These are phyloP conservation scores for Diplodia seriata DNA, from an alignment of 2,329 filamentous ascomycete genomes.

Conservation along the genomic window DNA sequence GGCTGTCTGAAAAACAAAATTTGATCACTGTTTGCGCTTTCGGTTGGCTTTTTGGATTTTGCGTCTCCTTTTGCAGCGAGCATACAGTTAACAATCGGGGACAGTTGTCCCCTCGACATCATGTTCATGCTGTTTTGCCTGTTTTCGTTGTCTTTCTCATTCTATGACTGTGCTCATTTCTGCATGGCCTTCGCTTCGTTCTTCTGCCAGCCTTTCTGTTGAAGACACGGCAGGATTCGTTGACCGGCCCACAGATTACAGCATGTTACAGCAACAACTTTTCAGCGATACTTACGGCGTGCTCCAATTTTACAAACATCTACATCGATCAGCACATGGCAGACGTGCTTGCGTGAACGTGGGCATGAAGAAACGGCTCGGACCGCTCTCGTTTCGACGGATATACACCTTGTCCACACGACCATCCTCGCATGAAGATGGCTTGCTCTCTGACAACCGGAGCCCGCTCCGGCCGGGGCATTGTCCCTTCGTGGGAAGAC, in stretches of 20 bases:
- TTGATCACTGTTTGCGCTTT: conserved; percentile 26
- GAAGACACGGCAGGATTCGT: conserved; percentile 26
- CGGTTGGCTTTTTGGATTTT: conserved; percentile 25
- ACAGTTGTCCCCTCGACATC: conserved; percentile 8
- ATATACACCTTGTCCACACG: conserved; percentile 9
- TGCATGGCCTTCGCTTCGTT: conserved; percentile 7
- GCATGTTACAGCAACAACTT: conserved; percentile 23
- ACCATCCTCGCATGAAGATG: conserved; percentile 1
- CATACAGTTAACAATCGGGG: conserved; percentile 26
- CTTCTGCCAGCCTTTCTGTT: conserved; percentile 19
- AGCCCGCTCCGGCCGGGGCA: conserved; percentile 9
- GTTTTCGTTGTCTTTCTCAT: not conserved
- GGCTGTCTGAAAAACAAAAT: conserved; percentile 28
- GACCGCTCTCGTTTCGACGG: conserved; percentile 19
- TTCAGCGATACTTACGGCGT: conserved; percentile 26
- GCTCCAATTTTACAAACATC: conserved; percentile 27
- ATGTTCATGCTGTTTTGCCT: conserved; percentile 7
- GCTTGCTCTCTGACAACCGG: not conserved
- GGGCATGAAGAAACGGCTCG: conserved; percentile 24
- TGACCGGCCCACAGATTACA: conserved; percentile 28
- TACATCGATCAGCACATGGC: conserved; percentile 25
- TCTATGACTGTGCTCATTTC: conserved; percentile 20
- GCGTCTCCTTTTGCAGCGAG: conserved; percentile 20
- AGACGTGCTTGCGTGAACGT: conserved; percentile 22
- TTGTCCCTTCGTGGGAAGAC: conserved; percentile 4